Conservation (phyloP, 1,139 yeast species). For the Debaryomycetaceae sp. region DNA sequence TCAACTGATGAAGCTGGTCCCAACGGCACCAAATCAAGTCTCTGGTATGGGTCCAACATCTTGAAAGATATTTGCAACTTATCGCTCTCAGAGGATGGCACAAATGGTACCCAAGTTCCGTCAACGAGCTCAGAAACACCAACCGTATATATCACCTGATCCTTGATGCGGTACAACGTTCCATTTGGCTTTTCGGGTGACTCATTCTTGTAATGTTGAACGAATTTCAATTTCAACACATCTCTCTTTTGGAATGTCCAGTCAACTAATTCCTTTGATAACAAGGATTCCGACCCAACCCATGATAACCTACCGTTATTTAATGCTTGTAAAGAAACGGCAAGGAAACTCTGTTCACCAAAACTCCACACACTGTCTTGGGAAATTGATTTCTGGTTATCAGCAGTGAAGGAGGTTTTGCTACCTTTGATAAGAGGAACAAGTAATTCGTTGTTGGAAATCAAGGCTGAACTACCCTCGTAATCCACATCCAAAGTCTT, state of each 20-base stretch:
- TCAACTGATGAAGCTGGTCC: slow-evolving; percentile 41
- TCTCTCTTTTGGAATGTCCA: slow-evolving; percentile 79
- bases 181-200: slow-evolving; percentile 37
- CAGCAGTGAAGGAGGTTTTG: slow-evolving; percentile 59
- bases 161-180: slow-evolving; percentile 66
- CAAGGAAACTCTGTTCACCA: slow-evolving; percentile 75
- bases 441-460: slow-evolving; percentile 52
- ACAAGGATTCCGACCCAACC: slow-evolving; percentile 65
- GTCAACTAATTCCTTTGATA: slow-evolving; percentile 52
- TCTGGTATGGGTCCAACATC: slow-evolving; percentile 94
- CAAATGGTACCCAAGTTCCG: slow-evolving; percentile 69
- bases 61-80: slow-evolving; percentile 79
- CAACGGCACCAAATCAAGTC: slow-evolving; percentile 54
- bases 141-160: slow-evolving; percentile 60
- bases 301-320: slow-evolving; percentile 78
- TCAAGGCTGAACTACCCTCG: slow-evolving; percentile 40
- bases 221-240: slow-evolving; percentile 56
- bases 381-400: slow-evolving; percentile 32
- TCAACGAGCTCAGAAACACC: slow-evolving; percentile 63
- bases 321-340: slow-evolving; percentile 80
- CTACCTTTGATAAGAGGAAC: slow-evolving; percentile 73
- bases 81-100: slow-evolving; percentile 37
- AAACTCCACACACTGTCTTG: slow-evolving; percentile 67
- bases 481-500: slow-evolving; percentile 19
- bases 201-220: slow-evolving; percentile 50